Conservation (phyloP, 108 stramenopile species). For the Nitzschia inconspicua region DNA sequence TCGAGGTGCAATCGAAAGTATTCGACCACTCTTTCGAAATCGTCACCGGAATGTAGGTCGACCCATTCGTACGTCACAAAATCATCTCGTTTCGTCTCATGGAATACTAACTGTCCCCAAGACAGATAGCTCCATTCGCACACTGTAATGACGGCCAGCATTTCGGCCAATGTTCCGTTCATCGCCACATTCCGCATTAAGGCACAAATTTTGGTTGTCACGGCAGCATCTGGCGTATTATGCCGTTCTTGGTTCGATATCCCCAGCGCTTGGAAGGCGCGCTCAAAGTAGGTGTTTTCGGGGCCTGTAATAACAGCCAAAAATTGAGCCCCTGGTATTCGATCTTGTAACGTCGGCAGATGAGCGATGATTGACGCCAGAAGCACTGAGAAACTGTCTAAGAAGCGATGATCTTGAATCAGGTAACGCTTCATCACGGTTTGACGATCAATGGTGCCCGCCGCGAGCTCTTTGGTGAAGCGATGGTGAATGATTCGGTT, state of each 20-base stretch:
- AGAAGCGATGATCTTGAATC: conserved; percentile 67
- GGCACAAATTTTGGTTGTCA: conserved; percentile 33
- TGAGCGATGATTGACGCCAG: conserved; percentile 50
- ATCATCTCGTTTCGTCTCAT: conserved; percentile 26
- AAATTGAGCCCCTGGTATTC: conserved; percentile 67
- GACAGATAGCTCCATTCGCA: conserved; percentile 67
- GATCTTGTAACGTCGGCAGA: conserved; percentile 45
- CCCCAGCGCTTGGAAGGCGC: conserved; percentile 47
- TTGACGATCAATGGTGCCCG: conserved; percentile 37
- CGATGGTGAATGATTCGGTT: conserved; percentile 26
- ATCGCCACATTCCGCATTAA: conserved; percentile 51
- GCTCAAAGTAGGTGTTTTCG: conserved; percentile 70
- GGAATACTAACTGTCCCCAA: conserved; percentile 50
- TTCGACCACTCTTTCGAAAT: conserved; percentile 46
- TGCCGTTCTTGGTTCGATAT: conserved; percentile 29
- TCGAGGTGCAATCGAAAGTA: conserved; percentile 59
- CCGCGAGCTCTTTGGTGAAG: conserved; percentile 23
- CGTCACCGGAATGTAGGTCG: conserved; percentile 57
- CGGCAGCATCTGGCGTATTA: conserved; percentile 37
- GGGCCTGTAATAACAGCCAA: conserved; percentile 57
- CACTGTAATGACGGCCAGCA: conserved; percentile 63
- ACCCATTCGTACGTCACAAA: conserved; percentile 66
- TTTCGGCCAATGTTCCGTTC: conserved; percentile 51
- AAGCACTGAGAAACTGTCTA: conserved; percentile 60
- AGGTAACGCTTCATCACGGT: conserved; percentile 43